A percentile compares a stretch with the other conserved stretches of the same genome.
phyloP scores from a whole-genome alignment of 2,329 filamentous ascomycete species.

The Trichophyton schoenleinii region DNA sequence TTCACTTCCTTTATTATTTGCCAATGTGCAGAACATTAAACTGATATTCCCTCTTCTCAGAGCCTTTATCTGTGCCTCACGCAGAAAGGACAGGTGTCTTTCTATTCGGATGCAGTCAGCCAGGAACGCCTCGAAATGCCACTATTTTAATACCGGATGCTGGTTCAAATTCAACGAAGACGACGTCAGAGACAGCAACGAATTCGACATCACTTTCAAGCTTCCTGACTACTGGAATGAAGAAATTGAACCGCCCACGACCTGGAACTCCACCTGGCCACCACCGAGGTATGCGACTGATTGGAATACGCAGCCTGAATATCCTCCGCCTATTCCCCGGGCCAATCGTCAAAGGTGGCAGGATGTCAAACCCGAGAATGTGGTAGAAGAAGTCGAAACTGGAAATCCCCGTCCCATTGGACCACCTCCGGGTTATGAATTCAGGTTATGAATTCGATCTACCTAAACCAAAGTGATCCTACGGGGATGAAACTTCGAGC shows the following conservation, averaged over 20 bases:
- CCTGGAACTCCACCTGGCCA: too few relatives aligned
- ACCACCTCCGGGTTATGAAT: too few relatives aligned
- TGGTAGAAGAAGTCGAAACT: too few relatives aligned
- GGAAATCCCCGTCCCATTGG: too few relatives aligned
- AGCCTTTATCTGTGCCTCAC: neutral
- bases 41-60: neutral
- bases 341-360: too few relatives aligned
- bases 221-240: neutral
- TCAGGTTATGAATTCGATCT: too few relatives aligned
- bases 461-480: too few relatives aligned
- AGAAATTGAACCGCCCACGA: too few relatives aligned
- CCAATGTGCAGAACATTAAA: neutral
- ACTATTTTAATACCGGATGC: neutral
- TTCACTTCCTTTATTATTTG: neutral
- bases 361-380: too few relatives aligned
- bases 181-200: neutral
- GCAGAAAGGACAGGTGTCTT: neutral
- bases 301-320: too few relatives aligned
- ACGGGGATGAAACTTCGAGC: too few relatives aligned
- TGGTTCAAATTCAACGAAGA: neutral
- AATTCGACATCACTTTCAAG: neutral
- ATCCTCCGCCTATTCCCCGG: neutral
- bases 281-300: too few relatives aligned
- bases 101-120: neutral
- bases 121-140: neutral